phyloP scores from a whole-genome alignment of 257 asterid genomes.

The Nyctanthes arbortristis region DNA sequence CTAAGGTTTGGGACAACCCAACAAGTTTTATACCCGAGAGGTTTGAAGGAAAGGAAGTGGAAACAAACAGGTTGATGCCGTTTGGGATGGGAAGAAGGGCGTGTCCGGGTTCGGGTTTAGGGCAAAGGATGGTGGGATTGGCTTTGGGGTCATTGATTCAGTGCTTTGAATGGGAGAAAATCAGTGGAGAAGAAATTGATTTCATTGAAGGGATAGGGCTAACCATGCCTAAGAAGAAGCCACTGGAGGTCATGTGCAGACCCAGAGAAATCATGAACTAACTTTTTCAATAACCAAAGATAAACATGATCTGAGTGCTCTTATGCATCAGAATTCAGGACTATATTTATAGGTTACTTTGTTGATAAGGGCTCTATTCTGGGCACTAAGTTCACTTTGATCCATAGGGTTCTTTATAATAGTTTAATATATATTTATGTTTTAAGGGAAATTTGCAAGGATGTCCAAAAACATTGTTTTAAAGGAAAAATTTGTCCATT shows the following conservation, averaged over 20 bases:
- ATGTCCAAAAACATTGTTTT: no score
- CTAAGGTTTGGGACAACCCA: constrained; percentile 24
- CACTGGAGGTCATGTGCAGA: neutral
- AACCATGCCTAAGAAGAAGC: neutral
- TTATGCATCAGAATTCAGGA: no score
- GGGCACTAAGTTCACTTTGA: no score
- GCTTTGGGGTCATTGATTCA: constrained; percentile 36
- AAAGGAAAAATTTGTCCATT: no score
- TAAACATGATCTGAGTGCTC: no score
- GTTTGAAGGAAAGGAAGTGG: constrained; percentile 25
- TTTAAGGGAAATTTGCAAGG: no score
- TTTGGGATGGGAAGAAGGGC: constrained; percentile 41
- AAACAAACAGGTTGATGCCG: constrained; percentile 22
- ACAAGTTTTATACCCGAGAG: constrained; percentile 36
- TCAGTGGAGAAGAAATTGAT: constrained; percentile 26
- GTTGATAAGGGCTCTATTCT: no score
- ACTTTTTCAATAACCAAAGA: no score
- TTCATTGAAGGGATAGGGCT: constrained; percentile 18
- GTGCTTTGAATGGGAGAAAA: constrained; percentile 39
- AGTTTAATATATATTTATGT: no score
- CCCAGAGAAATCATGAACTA: no score
- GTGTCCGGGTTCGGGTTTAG: constrained; percentile 34
- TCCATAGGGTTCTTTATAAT: no score
- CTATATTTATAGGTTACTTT: no score
- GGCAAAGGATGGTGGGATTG: constrained; percentile 30